Evolutionary conservation across 129 eudicot species (phyloP), one percentile per base, ranked within the genome.

Genomic region (Smallanthus sonchifolius): DNA sequence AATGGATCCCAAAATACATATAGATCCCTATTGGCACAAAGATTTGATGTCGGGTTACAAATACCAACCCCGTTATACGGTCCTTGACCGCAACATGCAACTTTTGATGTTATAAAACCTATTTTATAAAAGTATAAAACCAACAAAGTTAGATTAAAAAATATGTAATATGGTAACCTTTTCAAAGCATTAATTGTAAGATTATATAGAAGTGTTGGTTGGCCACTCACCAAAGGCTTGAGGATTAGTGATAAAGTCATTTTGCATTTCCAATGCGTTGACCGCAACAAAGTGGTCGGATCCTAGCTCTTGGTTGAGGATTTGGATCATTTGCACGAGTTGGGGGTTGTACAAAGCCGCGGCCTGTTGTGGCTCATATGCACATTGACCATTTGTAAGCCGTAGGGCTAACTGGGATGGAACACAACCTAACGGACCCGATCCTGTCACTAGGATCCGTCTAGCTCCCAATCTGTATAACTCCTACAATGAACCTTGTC

Each of bases 71-170:
- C 96, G 16, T 89, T 89, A 65, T 72, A 84, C 0, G 92, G 90
- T 36, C 96, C 96, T 81, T 90, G 96, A 63, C 96, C 96, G 11
- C 96, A 90, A 68, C 96, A 90, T 15, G 96, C 96, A 9, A 80
- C 37, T 74, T 87, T 90, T 35, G 96, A 80, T 40, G 88, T 83
- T 16, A 69, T 55, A 69, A 90, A 90, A 64, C 92, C 96, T 89
- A 55, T 20, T n/a, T n/a, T n/a, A n/a, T n/a, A n/a, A n/a, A n/a
- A 55, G 19, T 19, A 55, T 2, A 55, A 6, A 19, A 55, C 35
- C 34, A 55, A 20, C 35, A 55, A 19, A 2, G 62, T 55, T 52
- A 20, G 20, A 19, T 20, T 2, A 7, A n/a, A 20, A 55, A 19
- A 20, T 17, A 55, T 20, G 35, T 28, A 55, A 55, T 19, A 20